Evolutionary conservation across 2,329 filamentous ascomycete genomes (phyloP).

Genomic region (Neonectria faginata): DNA sequence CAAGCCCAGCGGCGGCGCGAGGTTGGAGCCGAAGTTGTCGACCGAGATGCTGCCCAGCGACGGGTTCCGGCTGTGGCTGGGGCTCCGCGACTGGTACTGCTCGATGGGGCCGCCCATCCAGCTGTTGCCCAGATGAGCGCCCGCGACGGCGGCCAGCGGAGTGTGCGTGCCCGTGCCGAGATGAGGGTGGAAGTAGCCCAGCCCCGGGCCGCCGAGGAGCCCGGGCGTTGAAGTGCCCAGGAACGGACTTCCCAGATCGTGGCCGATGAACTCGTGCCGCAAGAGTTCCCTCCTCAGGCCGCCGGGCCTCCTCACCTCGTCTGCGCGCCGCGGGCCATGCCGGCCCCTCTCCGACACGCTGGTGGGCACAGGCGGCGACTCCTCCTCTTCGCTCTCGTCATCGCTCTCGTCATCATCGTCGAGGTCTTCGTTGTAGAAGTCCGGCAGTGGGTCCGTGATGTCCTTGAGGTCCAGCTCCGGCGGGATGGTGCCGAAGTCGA

Average conservation of each 20-base stretch:
- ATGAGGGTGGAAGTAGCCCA: conserved; percentile 86
- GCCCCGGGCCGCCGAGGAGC: conserved; percentile 78
- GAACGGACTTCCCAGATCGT: conserved; percentile 67
- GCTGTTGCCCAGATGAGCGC: conserved; percentile 62
- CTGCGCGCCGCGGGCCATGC: conserved; percentile 13
- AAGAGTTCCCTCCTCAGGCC: conserved; percentile 50
- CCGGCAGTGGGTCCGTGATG: conserved; percentile 92
- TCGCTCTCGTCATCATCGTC: conserved; percentile 61
- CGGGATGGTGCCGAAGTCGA: conserved; percentile 87
- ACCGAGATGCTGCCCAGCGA: conserved; percentile 62
- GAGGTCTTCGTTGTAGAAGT: conserved; percentile 91
- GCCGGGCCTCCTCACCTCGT: conserved; percentile 40
- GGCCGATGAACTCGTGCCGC: conserved; percentile 47
- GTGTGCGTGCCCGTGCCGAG: conserved; percentile 82
- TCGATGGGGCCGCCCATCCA: conserved; percentile 48
- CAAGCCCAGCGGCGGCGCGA: conserved; percentile 58
- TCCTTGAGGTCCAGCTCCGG: conserved; percentile 94
- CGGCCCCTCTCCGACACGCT: conserved; percentile 36
- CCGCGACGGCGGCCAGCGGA: conserved; percentile 82
- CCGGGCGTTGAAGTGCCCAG: conserved; percentile 71
- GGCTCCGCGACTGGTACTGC: conserved; percentile 36
- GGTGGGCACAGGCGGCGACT: conserved; percentile 32
- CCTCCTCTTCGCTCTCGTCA: conserved; percentile 52
- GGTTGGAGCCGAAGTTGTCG: conserved; percentile 52
- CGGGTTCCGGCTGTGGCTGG: conserved; percentile 56